Base-by-base conservation (phyloP, 78 protist genomes). In the Isochrysis galbana region DNA sequence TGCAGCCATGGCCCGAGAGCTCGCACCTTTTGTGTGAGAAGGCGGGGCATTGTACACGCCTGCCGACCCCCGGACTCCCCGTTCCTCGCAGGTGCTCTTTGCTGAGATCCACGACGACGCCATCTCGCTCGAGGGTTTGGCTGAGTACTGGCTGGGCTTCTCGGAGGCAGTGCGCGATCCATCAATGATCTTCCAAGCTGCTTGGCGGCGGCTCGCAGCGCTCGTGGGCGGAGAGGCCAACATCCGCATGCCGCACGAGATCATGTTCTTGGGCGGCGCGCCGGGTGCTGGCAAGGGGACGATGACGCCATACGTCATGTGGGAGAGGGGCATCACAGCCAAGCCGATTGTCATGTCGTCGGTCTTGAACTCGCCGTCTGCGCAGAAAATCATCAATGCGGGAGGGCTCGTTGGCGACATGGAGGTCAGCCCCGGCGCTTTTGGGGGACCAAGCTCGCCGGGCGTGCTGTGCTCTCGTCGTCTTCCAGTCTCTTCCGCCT, bases 261-360 rank as follows among this genome's bases (percentile, higher is more conserved):
- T 72, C 36, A 4, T 72, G 82, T 72, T 72, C 42, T 42, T 72
- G 19, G 82, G 82, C 82, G 82, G 82, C 36, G 82, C 82, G 2
- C 82, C 82, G 19, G 82, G 82, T 3, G 82, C 82, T 3, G 82
- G 82, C 82, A 72, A 72, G 82, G 82, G 82, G n/a, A 72, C 82
- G n/a, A 72, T 72, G 82, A 72, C 82, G 82, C 82, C 82, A 1
- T 72, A 19, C 82, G 36, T 72, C 82, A 72, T 72, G 82, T 21
- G 14, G 46, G 82, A 72, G 42, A 38, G 82, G 1, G 82, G 82
- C 44, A 38, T 72, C 82, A 21, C 3, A 11, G 82, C 82, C 10
- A 3, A 72, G 82, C 82, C 82, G 5, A 72, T 72, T 19, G 82
- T 72, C 42, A 72, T 72, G 32, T 72, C 82, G 82, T 72, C 82